Evolutionary conservation across 2,329 filamentous ascomycete genomes (phyloP).

Genomic region (Stylonectria norvegica): DNA sequence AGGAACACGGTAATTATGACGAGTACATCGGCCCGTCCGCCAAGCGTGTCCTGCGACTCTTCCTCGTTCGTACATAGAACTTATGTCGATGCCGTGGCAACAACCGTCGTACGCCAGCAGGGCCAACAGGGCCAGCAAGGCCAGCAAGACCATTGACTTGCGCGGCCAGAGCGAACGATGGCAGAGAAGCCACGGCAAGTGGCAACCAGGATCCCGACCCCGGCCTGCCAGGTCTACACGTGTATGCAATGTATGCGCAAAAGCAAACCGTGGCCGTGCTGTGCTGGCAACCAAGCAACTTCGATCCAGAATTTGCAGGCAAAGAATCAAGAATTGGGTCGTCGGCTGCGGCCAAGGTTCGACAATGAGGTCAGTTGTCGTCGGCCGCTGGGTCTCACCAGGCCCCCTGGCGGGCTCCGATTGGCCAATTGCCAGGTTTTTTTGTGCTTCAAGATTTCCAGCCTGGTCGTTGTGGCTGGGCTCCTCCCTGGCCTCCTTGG

Average conservation of each 20-base stretch:
- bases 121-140: too few species aligned
- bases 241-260: neutral
- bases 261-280: neutral
- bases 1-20: too few species aligned
- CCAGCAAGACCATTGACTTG: too few species aligned
- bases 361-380: conserved; percentile 22
- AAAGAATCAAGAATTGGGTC: too few species aligned
- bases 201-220: conserved; percentile 1
- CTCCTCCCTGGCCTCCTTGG: too few species aligned
- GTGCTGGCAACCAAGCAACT: neutral
- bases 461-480: conserved; percentile 1
- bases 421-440: conserved; percentile 18
- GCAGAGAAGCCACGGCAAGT: conserved; percentile 1
- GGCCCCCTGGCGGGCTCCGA: conserved; percentile 12
- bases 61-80: too few species aligned
- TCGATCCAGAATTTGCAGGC: neutral
- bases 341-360: conserved; percentile 4
- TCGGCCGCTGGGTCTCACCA: conserved; percentile 13
- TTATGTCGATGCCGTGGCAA: too few species aligned
- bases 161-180: neutral
- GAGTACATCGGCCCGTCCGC: too few species aligned
- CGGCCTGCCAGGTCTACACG: neutral
- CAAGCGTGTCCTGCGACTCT: too few species aligned
- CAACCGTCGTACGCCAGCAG: too few species aligned
- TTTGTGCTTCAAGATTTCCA: too few species aligned